A percentile compares a stretch with the other conserved stretches of the same genome.
Conservation (phyloP, 345 rosid species). For the Eucalyptus albens region DNA sequence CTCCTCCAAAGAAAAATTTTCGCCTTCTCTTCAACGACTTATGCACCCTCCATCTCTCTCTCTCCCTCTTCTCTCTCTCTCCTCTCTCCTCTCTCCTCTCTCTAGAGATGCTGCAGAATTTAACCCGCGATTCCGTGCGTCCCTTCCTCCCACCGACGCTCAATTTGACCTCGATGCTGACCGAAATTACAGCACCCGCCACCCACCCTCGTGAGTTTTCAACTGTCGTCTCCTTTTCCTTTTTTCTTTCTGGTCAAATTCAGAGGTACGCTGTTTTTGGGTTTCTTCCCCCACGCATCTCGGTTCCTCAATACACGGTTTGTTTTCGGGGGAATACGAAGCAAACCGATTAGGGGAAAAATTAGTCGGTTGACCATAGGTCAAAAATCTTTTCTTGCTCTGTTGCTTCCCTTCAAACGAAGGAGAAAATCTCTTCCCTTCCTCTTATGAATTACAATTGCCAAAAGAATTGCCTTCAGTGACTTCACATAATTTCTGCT, state of each 20-base stretch:
- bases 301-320: neutral
- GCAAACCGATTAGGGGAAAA: neutral
- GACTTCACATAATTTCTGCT: neutral
- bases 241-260: neutral
- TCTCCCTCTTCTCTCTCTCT: too few relatives aligned
- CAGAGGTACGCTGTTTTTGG: neutral
- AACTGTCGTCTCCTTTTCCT: neutral
- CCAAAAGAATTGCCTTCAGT: neutral
- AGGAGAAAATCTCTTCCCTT: neutral
- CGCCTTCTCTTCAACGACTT: neutral
- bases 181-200: neutral
- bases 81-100: neutral
- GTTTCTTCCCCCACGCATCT: neutral
- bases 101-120: neutral
- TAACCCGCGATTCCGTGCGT: neutral
- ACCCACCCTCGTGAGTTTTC: neutral
- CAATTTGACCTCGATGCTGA: neutral
- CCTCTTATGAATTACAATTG: neutral
- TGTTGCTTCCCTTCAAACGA: neutral
- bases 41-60: neutral
- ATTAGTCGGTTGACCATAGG: neutral
- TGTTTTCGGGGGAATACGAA: neutral
- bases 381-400: neutral
- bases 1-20: neutral
- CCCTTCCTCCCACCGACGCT: neutral